A percentile compares a stretch with the other conserved stretches of the same genome.
These are phyloP conservation scores for Rosa lucieae DNA, from an alignment of 306 rosid species.

Conservation along the genomic window DNA sequence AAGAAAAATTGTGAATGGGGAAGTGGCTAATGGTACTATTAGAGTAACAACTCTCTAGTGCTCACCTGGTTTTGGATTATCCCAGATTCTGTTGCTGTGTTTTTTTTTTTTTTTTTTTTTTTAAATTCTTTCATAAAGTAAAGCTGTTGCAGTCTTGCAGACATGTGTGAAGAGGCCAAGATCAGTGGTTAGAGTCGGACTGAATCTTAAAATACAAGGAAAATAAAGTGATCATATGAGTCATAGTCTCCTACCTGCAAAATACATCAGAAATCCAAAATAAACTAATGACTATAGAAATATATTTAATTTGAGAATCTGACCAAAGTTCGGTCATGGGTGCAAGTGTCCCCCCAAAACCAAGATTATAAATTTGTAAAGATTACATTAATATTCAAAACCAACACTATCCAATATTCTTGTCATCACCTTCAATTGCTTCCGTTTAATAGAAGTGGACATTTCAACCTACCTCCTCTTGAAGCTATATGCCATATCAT, in stretches of 20 bases:
- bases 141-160: slow-evolving; percentile 3
- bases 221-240: not conserved
- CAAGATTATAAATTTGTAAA: not conserved
- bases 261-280: not conserved
- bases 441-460: slow-evolving; percentile 18
- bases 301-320: not conserved
- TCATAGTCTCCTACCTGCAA: not conserved
- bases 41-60: not conserved
- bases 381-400: not conserved
- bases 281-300: not conserved
- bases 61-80: not conserved
- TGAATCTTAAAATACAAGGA: slow-evolving; percentile 3
- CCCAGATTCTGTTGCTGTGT: too few relatives aligned
- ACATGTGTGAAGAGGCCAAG: slow-evolving; percentile 8
- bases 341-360: not conserved
- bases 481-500: not conserved
- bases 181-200: not conserved
- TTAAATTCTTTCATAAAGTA: not conserved
- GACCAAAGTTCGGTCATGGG: not conserved
- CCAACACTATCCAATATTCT: not conserved
- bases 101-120: not conserved
- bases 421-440: not conserved
- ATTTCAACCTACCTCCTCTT: slow-evolving; percentile 30
- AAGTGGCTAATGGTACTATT: not conserved
- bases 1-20: not conserved